phyloP scores from a whole-genome alignment of 441 rosid genomes.

The Gossypium trilobum region DNA sequence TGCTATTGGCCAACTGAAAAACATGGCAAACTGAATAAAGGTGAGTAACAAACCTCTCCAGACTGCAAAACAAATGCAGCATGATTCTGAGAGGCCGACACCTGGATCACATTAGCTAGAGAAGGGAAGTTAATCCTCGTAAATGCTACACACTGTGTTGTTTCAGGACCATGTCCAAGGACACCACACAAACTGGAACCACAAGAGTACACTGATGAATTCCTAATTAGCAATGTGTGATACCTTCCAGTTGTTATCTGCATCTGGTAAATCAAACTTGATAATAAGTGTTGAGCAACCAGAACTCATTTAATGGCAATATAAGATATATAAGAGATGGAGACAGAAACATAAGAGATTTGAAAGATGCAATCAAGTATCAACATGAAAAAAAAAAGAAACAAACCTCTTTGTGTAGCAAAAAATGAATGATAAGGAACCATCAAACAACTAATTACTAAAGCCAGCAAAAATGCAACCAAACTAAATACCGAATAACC shows the following conservation, averaged over 20 bases:
- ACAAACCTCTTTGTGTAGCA: background rate
- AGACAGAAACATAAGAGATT: background rate
- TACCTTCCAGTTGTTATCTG: constrained; percentile 86
- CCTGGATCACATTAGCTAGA: constrained; percentile 55
- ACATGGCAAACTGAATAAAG: background rate
- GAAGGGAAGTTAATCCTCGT: constrained; percentile 55
- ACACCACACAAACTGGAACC: constrained; percentile 79
- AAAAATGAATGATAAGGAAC: background rate
- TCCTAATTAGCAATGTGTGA: constrained; percentile 75
- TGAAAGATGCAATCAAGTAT: background rate
- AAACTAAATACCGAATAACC: background rate
- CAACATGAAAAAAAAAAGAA: background rate
- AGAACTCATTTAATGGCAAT: constrained; percentile 1
- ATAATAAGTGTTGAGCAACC: constrained; percentile 13
- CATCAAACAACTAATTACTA: background rate
- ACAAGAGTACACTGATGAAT: constrained; percentile 82
- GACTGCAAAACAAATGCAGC: constrained; percentile 77
- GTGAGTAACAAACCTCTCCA: constrained; percentile 66
- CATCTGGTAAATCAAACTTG: constrained; percentile 49
- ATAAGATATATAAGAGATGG: background rate
- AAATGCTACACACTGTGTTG: constrained; percentile 76
- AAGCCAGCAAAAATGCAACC: background rate
- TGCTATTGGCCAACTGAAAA: background rate
- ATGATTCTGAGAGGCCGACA: constrained; percentile 87
- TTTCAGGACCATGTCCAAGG: constrained; percentile 92